Base-by-base conservation (phyloP, 306 rosid species). In the Cucurbita argyrosperma region DNA sequence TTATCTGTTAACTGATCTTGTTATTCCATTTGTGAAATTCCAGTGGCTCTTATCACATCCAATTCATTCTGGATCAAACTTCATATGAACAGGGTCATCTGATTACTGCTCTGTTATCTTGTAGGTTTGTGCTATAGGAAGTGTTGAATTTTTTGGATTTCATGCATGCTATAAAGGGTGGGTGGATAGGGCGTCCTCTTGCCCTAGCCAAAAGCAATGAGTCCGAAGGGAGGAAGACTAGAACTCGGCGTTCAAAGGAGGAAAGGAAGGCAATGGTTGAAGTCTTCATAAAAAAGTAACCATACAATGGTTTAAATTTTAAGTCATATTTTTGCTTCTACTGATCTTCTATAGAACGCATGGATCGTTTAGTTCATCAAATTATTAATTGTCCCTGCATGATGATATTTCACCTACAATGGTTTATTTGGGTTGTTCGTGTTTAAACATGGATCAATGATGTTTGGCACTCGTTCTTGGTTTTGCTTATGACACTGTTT, bases 261-360 rank as follows among this genome's bases (percentile, higher is more conserved):
- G 92, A 95, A 82, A 79, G 97, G 79, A 95, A 95, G 86, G 87
- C 89, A 58, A 85, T 91, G 99, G 96, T 89, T 56, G 91, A 89
- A 71, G 77, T 92, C 75, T 95, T 95, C 77, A 91, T 95, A 76
- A 84, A 85, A 75, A 94, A 81, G 99, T 91, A 88, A 84, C 68
- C 68, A 18, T 70, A 15, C 39, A 45, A 52, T 37, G 68, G 7
- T 16, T 11, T 23, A 8, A 43, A 43, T 7, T 70, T 76, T 84
- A 43, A 13, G 77, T 57, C 7, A 74, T 62, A 63, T 9, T 71
- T 76, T 26, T 26, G 26, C 26, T 26, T 26, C 26, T 26, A 26
- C 26, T 30, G 35, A 30, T 30, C 35, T 3, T 40, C 54, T 8
- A n/a, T 9, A 21, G 11, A 6, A 23, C 8, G 55, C 74, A 47